phyloP scores from a whole-genome alignment of 2,329 filamentous ascomycete species.

The Phyllosticta paracitricarpa region DNA sequence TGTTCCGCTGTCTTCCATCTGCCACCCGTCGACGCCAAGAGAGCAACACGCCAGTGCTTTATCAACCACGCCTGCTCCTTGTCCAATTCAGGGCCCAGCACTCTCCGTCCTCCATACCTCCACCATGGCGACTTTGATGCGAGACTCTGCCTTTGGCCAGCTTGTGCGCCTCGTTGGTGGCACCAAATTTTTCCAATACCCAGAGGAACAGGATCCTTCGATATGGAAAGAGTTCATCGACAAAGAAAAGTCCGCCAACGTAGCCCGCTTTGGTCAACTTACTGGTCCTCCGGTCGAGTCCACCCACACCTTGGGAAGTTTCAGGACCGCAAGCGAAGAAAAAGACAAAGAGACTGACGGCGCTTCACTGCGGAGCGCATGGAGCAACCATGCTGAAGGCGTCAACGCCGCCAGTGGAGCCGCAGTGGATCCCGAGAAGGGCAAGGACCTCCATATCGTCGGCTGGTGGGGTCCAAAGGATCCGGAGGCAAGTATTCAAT shows the following conservation, averaged over 20 bases:
- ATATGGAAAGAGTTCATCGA: conserved; percentile 42
- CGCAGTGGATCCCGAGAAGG: conserved; percentile 42
- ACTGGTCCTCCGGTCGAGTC: conserved; percentile 32
- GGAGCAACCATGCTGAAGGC: background rate
- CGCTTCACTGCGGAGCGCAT: conserved; percentile 15
- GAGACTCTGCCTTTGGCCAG: conserved; percentile 35
- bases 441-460: conserved; percentile 40
- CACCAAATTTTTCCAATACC: conserved; percentile 31
- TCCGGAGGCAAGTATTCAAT: conserved; percentile 19
- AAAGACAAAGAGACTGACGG: conserved; percentile 3
- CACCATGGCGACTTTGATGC: conserved; percentile 26
- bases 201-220: conserved; percentile 38
- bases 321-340: conserved; percentile 7
- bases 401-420: background rate
- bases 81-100: background rate
- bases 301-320: conserved; percentile 12
- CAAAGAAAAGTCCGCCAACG: conserved; percentile 39
- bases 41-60: background rate
- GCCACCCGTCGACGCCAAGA: background rate
- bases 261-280: conserved; percentile 25
- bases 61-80: background rate
- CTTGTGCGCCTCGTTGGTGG: conserved; percentile 30
- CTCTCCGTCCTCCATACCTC: background rate
- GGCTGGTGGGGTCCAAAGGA: conserved; percentile 43
- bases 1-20: background rate